Percentiles rank a stretch among this genome's conserved stretches.
phyloP scores from a whole-genome alignment of 2,329 filamentous ascomycete genomes.

The Fusarium brachygibbosum region DNA sequence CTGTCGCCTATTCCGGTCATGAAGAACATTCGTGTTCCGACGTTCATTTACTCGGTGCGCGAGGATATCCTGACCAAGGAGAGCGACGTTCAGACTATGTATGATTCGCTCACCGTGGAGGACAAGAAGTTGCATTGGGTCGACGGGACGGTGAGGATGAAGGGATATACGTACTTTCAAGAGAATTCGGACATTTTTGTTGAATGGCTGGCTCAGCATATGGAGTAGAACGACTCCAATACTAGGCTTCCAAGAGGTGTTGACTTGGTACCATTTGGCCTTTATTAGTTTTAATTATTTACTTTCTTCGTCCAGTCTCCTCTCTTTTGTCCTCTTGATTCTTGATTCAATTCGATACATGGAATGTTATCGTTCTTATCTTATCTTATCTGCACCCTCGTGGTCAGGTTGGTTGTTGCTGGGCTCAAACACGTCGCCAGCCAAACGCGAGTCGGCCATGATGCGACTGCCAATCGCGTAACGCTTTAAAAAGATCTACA shows the following conservation, averaged over 20 bases:
- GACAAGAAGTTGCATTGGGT: conserved; percentile 10
- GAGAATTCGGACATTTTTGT: not conserved
- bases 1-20: conserved; percentile 4
- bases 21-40: not conserved
- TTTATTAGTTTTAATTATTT: no score
- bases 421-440: not conserved
- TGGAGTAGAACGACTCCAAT: not conserved
- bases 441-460: no score
- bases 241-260: no score
- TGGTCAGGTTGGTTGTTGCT: no score
- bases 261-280: no score
- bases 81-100: conserved; percentile 7
- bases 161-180: conserved; percentile 10
- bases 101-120: not conserved
- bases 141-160: not conserved
- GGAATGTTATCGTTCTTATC: no score
- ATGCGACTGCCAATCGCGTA: no score
- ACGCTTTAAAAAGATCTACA: not conserved
- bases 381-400: no score
- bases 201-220: conserved; percentile 7
- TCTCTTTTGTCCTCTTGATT: no score
- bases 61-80: conserved; percentile 8
- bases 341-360: no score
- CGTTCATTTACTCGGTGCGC: conserved; percentile 6
- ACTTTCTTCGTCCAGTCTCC: no score